phyloP scores from a whole-genome alignment of 2,329 filamentous ascomycete species.

The Diaporthe ampelina region DNA sequence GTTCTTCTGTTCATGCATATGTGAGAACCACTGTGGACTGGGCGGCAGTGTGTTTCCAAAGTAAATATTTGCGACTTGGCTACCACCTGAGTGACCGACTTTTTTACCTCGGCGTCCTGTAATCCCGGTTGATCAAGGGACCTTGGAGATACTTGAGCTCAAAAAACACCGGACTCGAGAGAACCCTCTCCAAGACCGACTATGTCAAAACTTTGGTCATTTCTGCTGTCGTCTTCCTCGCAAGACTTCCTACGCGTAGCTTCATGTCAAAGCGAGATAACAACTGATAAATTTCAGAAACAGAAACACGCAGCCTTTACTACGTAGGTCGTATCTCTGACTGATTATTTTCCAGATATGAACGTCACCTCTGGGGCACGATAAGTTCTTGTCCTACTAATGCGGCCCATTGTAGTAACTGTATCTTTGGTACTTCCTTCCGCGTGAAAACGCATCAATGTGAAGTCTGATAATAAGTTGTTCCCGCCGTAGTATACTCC shows the following conservation, averaged over 20 bases:
- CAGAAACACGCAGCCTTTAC: background rate
- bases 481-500: too few relatives aligned
- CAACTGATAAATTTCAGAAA: slow-evolving; percentile 14
- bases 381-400: background rate
- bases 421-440: too few relatives aligned
- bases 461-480: too few relatives aligned
- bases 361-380: background rate
- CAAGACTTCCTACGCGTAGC: background rate
- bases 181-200: background rate
- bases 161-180: too few relatives aligned
- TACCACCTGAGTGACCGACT: background rate
- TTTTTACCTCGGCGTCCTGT: slow-evolving; percentile 6
- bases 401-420: too few relatives aligned
- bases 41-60: background rate
- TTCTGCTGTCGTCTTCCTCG: background rate
- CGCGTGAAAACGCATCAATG: too few relatives aligned
- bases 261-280: background rate
- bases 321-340: slow-evolving; percentile 12
- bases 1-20: background rate
- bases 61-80: background rate
- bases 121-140: background rate
- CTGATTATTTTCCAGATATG: background rate
- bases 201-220: background rate
- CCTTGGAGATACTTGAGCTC: too few relatives aligned
- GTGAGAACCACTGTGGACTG: background rate